phyloP scores from a whole-genome alignment of 352 stramenopile species.

The Phytophthora citricola region DNA sequence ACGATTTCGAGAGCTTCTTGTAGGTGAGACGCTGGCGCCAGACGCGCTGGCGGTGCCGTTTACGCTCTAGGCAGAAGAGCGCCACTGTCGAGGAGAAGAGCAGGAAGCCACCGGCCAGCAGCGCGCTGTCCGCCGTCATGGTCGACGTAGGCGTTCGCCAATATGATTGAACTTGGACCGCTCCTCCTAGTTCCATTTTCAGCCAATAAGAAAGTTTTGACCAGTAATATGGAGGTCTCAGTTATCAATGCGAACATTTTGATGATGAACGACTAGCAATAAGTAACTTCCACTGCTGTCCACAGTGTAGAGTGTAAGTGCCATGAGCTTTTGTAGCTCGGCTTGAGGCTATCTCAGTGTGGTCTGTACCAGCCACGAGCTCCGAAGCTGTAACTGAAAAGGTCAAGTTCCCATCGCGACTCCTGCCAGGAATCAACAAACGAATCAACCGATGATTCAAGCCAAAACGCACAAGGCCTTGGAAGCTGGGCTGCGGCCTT shows the following conservation, averaged over 20 bases:
- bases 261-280: no score
- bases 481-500: not conserved
- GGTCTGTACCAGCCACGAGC: conserved; percentile 5
- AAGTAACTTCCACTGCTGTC: no score
- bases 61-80: conserved; percentile 70
- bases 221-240: not conserved
- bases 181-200: not conserved
- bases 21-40: conserved; percentile 82
- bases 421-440: conserved; percentile 14
- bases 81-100: conserved; percentile 74
- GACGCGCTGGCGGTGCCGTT: conserved; percentile 66
- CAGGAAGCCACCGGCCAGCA: conserved; percentile 73
- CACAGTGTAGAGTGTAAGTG: no score
- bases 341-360: conserved; percentile 7
- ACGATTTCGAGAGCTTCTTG: conserved; percentile 91
- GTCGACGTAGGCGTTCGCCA: not conserved
- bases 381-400: conserved; percentile 2
- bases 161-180: conserved; percentile 13
- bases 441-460: conserved; percentile 12
- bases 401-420: conserved; percentile 6
- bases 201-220: conserved; percentile 1
- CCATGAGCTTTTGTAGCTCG: not conserved
- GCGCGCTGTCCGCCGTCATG: conserved; percentile 11
- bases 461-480: not conserved
- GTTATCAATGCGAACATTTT: no score